phyloP scores from a whole-genome alignment of 2,329 filamentous ascomycete species.

The Stemphylium beticola region DNA sequence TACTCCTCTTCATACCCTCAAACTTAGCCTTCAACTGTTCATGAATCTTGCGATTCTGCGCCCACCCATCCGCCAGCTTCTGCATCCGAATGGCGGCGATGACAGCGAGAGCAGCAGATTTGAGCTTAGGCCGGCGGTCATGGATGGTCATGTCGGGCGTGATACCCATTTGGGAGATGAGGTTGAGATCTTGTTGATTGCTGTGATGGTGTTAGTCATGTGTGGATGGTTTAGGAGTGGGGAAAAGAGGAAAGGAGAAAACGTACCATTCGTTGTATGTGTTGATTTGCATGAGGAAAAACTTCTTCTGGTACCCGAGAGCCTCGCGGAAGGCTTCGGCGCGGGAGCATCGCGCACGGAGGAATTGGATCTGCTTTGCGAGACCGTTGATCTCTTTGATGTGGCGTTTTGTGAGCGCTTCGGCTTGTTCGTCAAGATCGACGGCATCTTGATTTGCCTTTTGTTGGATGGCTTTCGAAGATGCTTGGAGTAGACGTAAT shows the following conservation, averaged over 20 bases:
- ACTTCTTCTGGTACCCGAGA: conserved; percentile 85
- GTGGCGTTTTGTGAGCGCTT: conserved; percentile 72
- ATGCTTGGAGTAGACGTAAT: conserved; percentile 34
- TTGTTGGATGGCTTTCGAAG: conserved; percentile 36
- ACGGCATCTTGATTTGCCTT: conserved; percentile 40
- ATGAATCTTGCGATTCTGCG: conserved; percentile 57
- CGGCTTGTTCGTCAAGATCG: conserved; percentile 55
- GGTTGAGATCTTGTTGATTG: conserved; percentile 87
- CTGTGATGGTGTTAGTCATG: conserved; percentile 55
- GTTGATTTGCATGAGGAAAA: conserved; percentile 78
- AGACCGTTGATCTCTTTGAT: conserved; percentile 80
- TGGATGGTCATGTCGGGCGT: conserved; percentile 56
- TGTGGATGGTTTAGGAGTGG: conserved; percentile 1
- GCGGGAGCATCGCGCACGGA: conserved; percentile 79
- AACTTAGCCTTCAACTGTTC: conserved; percentile 54
- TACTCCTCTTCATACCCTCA: conserved; percentile 50
- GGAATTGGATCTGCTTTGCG: conserved; percentile 87
- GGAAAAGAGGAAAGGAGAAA: not conserved
- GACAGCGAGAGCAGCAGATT: conserved; percentile 57
- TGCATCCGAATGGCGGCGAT: conserved; percentile 60
- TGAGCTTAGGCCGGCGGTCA: conserved; percentile 55
- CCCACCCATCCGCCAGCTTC: conserved; percentile 58
- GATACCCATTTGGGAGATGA: conserved; percentile 83
- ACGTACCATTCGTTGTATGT: conserved; percentile 91
- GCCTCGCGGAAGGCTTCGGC: conserved; percentile 82